A percentile compares a stretch with the other conserved stretches of the same genome.
phyloP scores from a whole-genome alignment of 768 basidiomycete genomes.

The Daedalea quercina region DNA sequence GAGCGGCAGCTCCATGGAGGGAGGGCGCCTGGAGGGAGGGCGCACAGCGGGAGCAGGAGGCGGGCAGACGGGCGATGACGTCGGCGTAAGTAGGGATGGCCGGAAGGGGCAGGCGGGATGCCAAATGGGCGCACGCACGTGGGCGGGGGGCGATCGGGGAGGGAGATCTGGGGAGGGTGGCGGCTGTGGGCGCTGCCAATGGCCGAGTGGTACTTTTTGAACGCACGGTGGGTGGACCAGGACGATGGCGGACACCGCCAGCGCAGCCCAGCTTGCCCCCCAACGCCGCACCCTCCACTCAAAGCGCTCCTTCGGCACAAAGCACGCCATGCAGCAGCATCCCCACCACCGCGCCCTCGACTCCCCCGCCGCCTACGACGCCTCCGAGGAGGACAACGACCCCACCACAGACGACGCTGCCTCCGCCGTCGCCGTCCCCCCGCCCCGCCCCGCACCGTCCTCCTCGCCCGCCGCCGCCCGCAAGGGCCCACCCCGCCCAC shows the following conservation, averaged over 20 bases:
- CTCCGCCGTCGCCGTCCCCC: conserved; percentile 43
- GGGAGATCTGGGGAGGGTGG: neutral
- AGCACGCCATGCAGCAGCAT: conserved; percentile 17
- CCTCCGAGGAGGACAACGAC: conserved; percentile 86
- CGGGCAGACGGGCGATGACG: no score
- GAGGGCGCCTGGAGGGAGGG: no score
- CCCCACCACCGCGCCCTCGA: conserved; percentile 16
- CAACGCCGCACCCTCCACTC: conserved; percentile 21
- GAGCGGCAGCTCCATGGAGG: no score
- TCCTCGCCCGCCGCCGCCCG: neutral
- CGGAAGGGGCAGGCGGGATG: neutral
- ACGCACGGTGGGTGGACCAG: neutral
- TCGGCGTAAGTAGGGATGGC: neutral
- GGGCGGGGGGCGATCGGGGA: neutral
- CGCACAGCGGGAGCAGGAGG: no score
- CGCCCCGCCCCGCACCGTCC: conserved; percentile 14
- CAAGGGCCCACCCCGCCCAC: conserved; percentile 6
- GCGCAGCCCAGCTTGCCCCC: neutral
- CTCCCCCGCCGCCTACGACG: conserved; percentile 27
- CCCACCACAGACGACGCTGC: conserved; percentile 70
- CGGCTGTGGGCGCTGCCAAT: neutral
- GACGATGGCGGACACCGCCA: neutral
- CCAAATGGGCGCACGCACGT: conserved; percentile 2
- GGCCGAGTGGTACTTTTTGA: no score
- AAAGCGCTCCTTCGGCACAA: conserved; percentile 59